Evolutionary conservation across 768 basidiomycete species (phyloP).

Genomic region (Agrocybe chaxingu): DNA sequence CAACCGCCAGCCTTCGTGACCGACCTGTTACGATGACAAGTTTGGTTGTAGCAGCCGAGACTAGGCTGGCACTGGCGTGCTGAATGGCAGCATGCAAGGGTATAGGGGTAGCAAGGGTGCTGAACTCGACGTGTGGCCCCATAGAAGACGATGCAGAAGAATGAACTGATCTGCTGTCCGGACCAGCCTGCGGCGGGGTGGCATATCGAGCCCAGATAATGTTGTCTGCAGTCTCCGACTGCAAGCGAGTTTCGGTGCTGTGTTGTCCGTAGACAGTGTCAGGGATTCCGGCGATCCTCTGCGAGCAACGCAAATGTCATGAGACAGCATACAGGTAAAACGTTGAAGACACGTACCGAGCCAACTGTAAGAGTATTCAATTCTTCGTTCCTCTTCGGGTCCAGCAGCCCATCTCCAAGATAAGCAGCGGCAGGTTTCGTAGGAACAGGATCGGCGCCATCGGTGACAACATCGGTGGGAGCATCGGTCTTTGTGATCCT

Average conservation of each 20-base stretch:
- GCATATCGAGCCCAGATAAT: slow-evolving; percentile 70
- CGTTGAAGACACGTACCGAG: slow-evolving; percentile 35
- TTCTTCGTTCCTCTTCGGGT: slow-evolving; percentile 27
- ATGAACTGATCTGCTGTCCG: slow-evolving; percentile 11
- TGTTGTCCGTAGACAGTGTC: slow-evolving; percentile 71
- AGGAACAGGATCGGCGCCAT: slow-evolving; percentile 12
- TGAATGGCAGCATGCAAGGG: slow-evolving; percentile 60
- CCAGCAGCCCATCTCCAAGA: slow-evolving; percentile 8
- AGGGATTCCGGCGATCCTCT: slow-evolving; percentile 42
- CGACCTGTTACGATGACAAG: slow-evolving; percentile 72
- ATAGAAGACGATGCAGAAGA: slow-evolving; percentile 27
- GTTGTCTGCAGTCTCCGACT: slow-evolving; percentile 84
- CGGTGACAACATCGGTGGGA: not conserved
- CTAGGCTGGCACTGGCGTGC: slow-evolving; percentile 30
- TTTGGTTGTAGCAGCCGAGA: slow-evolving; percentile 14
- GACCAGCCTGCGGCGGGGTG: slow-evolving; percentile 10
- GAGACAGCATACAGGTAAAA: not conserved
- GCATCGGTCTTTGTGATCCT: slow-evolving; percentile 52
- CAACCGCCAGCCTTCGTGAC: slow-evolving; percentile 67
- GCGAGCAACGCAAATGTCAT: slow-evolving; percentile 1
- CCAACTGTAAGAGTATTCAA: slow-evolving; percentile 40
- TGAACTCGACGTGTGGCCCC: slow-evolving; percentile 62
- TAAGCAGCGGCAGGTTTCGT: slow-evolving; percentile 22
- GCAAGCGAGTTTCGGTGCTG: slow-evolving; percentile 62
- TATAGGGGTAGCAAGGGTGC: slow-evolving; percentile 45